These are phyloP conservation scores for Epichloe sp. DNA, from an alignment of 2,329 filamentous ascomycete genomes.

Conservation along the genomic window DNA sequence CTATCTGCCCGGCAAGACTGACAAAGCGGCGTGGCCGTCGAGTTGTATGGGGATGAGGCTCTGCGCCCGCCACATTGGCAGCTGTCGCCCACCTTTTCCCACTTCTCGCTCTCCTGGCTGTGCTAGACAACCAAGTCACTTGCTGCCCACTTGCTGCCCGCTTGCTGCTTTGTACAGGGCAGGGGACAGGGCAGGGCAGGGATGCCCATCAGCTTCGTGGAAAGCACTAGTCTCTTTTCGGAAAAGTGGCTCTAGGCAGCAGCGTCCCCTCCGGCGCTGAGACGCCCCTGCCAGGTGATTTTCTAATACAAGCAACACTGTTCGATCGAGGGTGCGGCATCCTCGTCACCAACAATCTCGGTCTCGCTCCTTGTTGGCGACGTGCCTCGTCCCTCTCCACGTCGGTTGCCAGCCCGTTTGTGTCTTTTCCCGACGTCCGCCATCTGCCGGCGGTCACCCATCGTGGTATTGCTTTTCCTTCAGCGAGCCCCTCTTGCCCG, in stretches of 20 bases:
- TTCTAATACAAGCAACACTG: constrained; percentile 6
- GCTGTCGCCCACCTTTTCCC: not conserved
- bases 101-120: not conserved
- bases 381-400: not conserved
- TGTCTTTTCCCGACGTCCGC: constrained; percentile 3
- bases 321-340: not conserved
- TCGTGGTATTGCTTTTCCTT: constrained; percentile 2
- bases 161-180: not conserved
- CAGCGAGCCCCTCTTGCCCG: constrained; percentile 2
- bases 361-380: not conserved
- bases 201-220: constrained; percentile 8
- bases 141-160: not conserved
- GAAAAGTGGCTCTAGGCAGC: constrained; percentile 10
- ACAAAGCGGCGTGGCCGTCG: too few relatives aligned
- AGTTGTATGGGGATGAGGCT: constrained; percentile 1
- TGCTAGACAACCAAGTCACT: too few relatives aligned
- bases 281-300: constrained; percentile 4
- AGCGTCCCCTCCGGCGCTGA: constrained; percentile 11
- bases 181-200: not conserved
- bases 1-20: not conserved
- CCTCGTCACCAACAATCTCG: constrained; percentile 3
- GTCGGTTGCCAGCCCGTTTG: not conserved
- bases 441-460: constrained; percentile 4
- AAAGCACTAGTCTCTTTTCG: constrained; percentile 7
- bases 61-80: not conserved